phyloP scores from a whole-genome alignment of 495 filamentous ascomycete species.

The Geoglossum glabrum region DNA sequence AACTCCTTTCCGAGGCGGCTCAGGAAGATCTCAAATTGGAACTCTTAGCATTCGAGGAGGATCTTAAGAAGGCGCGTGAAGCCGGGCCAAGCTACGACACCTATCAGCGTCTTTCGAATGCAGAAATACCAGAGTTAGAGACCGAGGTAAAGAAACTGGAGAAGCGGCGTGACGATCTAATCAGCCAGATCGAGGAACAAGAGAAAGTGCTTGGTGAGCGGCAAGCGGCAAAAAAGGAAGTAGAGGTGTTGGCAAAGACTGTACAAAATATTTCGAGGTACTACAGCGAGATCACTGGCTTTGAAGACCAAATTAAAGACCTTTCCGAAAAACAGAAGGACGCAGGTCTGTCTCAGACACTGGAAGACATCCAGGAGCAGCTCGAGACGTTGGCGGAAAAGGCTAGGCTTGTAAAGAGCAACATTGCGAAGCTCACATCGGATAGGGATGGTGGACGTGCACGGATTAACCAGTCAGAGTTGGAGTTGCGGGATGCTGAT shows the following conservation, averaged over 20 bases:
- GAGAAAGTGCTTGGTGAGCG: slow-evolving; percentile 47
- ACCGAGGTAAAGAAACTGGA: slow-evolving; percentile 36
- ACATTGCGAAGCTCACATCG: slow-evolving; percentile 36
- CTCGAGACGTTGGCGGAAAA: slow-evolving; percentile 48
- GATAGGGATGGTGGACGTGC: slow-evolving; percentile 55
- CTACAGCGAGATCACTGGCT: slow-evolving; percentile 44
- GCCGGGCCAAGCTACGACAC: slow-evolving; percentile 50
- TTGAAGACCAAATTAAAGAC: slow-evolving; percentile 48
- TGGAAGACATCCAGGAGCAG: slow-evolving; percentile 70
- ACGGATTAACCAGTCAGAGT: slow-evolving; percentile 46
- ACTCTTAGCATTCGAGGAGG: slow-evolving; percentile 28
- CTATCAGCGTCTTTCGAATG: slow-evolving; percentile 42
- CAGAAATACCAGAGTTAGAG: slow-evolving; percentile 49
- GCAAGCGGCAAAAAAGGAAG: slow-evolving; percentile 44
- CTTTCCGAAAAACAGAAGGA: slow-evolving; percentile 49
- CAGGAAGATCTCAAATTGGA: slow-evolving; percentile 33
- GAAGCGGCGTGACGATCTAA: slow-evolving; percentile 33
- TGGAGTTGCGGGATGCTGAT: slow-evolving; percentile 46
- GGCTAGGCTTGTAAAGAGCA: slow-evolving; percentile 36
- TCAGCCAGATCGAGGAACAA: slow-evolving; percentile 49
- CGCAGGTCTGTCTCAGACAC: slow-evolving; percentile 36
- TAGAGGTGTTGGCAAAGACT: slow-evolving; percentile 54
- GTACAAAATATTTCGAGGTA: slow-evolving; percentile 58
- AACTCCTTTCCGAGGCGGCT: slow-evolving; percentile 32
- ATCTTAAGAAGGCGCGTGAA: slow-evolving; percentile 33